phyloP scores from a whole-genome alignment of 805 yeast genomes.

The Maudiozyma barnettii region DNA sequence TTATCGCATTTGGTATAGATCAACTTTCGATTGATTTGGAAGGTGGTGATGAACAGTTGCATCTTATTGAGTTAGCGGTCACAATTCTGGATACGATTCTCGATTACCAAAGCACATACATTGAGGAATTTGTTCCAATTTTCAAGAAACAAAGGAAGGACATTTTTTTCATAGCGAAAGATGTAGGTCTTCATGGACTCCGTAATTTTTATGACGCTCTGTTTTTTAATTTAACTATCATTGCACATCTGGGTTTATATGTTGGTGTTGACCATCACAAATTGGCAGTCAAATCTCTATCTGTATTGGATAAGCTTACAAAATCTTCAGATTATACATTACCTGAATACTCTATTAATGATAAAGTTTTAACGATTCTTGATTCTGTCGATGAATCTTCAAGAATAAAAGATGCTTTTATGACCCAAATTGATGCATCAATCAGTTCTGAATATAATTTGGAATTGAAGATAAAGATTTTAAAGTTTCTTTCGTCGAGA shows the following conservation, averaged over 20 bases:
- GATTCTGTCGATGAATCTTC: conserved; percentile 72
- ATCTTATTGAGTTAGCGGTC: conserved; percentile 36
- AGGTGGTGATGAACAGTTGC: conserved; percentile 20
- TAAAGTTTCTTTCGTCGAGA: conserved; percentile 48
- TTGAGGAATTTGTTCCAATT: conserved; percentile 34
- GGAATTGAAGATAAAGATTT: conserved; percentile 44
- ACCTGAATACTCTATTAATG: conserved; percentile 36
- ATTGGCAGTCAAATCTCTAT: conserved; percentile 46
- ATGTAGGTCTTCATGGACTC: conserved; percentile 48
- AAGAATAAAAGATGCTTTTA: conserved; percentile 62
- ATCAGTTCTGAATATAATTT: conserved; percentile 34
- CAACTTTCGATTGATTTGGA: conserved; percentile 26
- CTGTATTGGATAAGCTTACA: conserved; percentile 44
- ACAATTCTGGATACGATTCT: conserved; percentile 38
- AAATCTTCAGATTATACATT: conserved; percentile 20
- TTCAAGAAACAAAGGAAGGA: conserved; percentile 23
- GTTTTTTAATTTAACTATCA: conserved; percentile 55
- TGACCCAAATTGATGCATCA: conserved; percentile 51
- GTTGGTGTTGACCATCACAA: conserved; percentile 46
- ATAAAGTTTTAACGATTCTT: conserved; percentile 58
- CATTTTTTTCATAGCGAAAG: conserved; percentile 25
- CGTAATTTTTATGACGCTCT: conserved; percentile 63
- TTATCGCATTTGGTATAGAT: conserved; percentile 55
- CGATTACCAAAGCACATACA: conserved; percentile 48
- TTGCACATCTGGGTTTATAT: conserved; percentile 68